Percentiles rank a stretch among this genome's conserved stretches.
Conservation (phyloP, 257 asterid genomes). For the Solanum commersonii region DNA sequence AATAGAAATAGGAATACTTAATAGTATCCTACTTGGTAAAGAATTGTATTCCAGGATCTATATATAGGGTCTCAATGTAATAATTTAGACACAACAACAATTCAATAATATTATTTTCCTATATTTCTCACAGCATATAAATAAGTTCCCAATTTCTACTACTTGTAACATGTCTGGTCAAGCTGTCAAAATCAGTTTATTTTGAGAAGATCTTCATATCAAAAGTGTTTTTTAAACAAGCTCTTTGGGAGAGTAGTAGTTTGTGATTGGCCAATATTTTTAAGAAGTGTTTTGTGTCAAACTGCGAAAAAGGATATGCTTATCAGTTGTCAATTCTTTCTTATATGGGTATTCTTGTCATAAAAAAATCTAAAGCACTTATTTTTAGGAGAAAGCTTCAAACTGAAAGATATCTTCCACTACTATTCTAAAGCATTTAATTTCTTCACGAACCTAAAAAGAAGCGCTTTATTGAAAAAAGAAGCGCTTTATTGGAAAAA, state of each 20-base stretch:
- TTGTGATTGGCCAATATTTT: background rate
- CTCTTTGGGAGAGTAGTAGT: background rate
- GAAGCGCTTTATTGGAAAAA: background rate
- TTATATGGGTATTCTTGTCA: background rate
- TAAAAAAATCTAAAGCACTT: background rate
- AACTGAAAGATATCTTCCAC: background rate
- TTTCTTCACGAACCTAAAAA: background rate
- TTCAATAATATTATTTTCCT: too few relatives aligned
- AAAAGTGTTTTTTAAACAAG: background rate
- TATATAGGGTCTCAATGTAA: too few relatives aligned
- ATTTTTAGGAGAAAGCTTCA: background rate
- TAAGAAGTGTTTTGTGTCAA: background rate
- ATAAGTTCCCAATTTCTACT: background rate
- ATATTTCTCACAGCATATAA: too few relatives aligned
- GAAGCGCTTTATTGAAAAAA: background rate
- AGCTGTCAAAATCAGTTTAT: background rate
- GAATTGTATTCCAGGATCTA: too few relatives aligned
- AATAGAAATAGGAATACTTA: too few relatives aligned
- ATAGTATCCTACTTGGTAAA: too few relatives aligned
- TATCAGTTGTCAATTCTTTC: background rate
- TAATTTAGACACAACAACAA: too few relatives aligned
- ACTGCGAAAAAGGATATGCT: background rate
- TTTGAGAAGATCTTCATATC: background rate
- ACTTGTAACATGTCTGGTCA: background rate
- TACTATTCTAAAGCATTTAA: background rate